Conservation (phyloP, 352 stramenopile species). For the Globisporangium spinosum region DNA sequence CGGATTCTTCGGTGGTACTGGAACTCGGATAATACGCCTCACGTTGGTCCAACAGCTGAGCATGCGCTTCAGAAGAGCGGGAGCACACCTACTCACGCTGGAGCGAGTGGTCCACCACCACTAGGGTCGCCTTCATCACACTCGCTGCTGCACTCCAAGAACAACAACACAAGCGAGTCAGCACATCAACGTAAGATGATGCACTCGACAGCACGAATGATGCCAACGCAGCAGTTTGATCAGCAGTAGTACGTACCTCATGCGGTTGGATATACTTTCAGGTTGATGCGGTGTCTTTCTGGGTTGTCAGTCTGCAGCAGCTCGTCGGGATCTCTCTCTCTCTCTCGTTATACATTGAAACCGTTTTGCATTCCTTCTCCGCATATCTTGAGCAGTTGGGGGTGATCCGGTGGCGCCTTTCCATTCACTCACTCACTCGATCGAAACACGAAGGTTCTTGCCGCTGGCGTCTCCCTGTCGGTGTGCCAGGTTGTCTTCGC, state of each 20-base stretch:
- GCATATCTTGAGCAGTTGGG: too few species aligned
- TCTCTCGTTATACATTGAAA: neutral
- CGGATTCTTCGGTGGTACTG: constrained; percentile 16
- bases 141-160: neutral
- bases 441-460: neutral
- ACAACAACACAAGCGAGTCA: neutral
- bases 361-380: neutral
- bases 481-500: neutral
- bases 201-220: neutral
- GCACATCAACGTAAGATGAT: neutral
- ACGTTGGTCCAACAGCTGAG: constrained; percentile 3
- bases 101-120: too few species aligned
- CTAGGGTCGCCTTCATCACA: neutral
- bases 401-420: neutral
- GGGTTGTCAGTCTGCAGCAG: neutral
- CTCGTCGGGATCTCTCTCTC: neutral
- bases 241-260: neutral
- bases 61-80: neutral
- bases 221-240: neutral
- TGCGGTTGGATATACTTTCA: neutral
- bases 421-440: neutral
- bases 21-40: constrained; percentile 10
- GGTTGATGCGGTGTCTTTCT: neutral
- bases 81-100: neutral
- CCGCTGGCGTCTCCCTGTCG: neutral